Percentiles rank a stretch among this genome's conserved stretches.
Conservation (phyloP, 768 basidiomycete species). For the Trametes cingulata region DNA sequence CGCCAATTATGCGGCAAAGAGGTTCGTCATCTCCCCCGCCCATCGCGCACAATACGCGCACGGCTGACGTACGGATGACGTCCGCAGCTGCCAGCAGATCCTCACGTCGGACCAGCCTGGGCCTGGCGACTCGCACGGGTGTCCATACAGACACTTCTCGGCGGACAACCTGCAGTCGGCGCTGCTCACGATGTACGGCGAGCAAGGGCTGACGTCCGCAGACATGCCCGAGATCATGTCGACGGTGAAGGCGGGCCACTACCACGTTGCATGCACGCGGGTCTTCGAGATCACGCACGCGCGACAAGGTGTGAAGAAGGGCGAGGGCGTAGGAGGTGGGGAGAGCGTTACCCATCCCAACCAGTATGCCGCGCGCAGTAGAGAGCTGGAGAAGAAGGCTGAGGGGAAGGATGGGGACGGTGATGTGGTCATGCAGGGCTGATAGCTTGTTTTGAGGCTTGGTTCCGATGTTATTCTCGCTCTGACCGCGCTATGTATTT, state of each 20-base stretch:
- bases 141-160: constrained; percentile 90
- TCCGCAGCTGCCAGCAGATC: constrained; percentile 83
- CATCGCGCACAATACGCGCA: no score
- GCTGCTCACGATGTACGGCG: constrained; percentile 66
- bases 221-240: constrained; percentile 85
- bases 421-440: constrained; percentile 44
- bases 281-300: constrained; percentile 94
- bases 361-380: constrained; percentile 76
- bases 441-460: neutral
- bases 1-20: constrained; percentile 92
- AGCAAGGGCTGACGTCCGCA: constrained; percentile 58
- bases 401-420: constrained; percentile 30
- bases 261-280: constrained; percentile 94
- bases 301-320: constrained; percentile 71
- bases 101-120: constrained; percentile 68
- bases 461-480: neutral
- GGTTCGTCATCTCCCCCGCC: constrained; percentile 43
- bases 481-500: neutral
- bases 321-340: constrained; percentile 82
- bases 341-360: constrained; percentile 96
- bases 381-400: constrained; percentile 52
- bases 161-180: constrained; percentile 79
- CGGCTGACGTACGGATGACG: constrained; percentile 2
- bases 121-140: constrained; percentile 75
- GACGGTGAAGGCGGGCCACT: constrained; percentile 77